Evolutionary conservation across 78 protist species (phyloP).

Genomic region (Creolimax fragrantissima): DNA sequence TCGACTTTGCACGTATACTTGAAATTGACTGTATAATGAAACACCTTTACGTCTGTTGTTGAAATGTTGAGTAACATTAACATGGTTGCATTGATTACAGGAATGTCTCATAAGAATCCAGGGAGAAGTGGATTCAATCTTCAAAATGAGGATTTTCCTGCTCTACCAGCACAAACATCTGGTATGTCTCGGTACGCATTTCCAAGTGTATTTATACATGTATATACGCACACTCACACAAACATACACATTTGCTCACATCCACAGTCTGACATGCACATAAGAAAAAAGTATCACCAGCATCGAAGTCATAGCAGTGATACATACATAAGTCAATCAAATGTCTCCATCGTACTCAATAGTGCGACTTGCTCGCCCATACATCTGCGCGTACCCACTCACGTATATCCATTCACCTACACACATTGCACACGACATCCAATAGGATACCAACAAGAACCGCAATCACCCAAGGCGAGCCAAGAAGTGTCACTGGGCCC

Average conservation of each 20-base stretch:
- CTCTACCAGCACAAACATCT: background rate
- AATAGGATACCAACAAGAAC: background rate
- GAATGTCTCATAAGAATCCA: background rate
- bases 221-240: no score
- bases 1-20: background rate
- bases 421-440: no score
- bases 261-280: no score
- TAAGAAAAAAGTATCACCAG: no score
- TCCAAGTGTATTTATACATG: no score
- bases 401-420: no score
- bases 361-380: no score
- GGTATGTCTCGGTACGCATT: background rate
- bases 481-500: background rate
- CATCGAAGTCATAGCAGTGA: no score
- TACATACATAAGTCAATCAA: no score
- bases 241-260: no score
- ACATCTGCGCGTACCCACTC: no score
- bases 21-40: background rate
- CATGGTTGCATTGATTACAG: background rate
- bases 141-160: background rate
- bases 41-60: background rate
- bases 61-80: background rate
- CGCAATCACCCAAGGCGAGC: background rate
- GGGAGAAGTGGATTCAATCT: background rate
- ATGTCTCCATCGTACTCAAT: no score